Base-by-base conservation (phyloP, 1,284 basidiomycete genomes). In the Sporisorium sorghi region DNA sequence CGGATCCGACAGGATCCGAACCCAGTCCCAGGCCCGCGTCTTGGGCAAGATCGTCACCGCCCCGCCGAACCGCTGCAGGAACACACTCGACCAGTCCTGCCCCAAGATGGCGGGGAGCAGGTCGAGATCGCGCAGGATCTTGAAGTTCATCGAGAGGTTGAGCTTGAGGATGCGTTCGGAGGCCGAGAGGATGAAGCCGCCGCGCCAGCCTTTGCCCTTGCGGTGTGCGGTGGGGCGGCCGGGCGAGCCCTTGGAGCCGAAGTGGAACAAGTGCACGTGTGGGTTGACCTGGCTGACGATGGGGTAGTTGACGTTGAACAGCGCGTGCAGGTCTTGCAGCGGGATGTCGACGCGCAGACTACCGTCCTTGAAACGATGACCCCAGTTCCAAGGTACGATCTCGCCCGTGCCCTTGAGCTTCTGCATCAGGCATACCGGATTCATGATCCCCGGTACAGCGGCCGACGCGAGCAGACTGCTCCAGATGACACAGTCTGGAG, bases 211-310 rank as follows among this genome's bases (percentile, higher is more conserved):
- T 89, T 93, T 95, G 58, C 93, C 93, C 83, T 92, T 93, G 15
- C 93, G 88, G 85, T 95, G 93, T 7, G 93, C 92, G 1, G 97
- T 95, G 0, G 95, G 95, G 78, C 91, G 91, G 28, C 96, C 96
- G 3, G 95, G 93, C 0, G 94, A 93, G 5, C 96, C 96, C 77
- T 93, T 88, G 30, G 94, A 92, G 0, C 93, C 93, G 81, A 97
- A 98, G 86, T 97, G 96, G 87, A 99, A 99, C n/a, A 98, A 81
- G 85, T 98, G 96, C 12, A 99, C 93, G 84, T 99, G 97, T 0
- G 95, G 96, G 81, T 98, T 99, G 30, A 93, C 94, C 86, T 95
- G 95, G 0, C 93, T 94, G 35, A 99, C 96, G 50, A 98, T 91
- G 2, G 93, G 92, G 84, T 97, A 91, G 72, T 94, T 97, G 65